Base-by-base conservation (phyloP, 148 eudicot genomes). In the Pharnaceum exiguum region DNA sequence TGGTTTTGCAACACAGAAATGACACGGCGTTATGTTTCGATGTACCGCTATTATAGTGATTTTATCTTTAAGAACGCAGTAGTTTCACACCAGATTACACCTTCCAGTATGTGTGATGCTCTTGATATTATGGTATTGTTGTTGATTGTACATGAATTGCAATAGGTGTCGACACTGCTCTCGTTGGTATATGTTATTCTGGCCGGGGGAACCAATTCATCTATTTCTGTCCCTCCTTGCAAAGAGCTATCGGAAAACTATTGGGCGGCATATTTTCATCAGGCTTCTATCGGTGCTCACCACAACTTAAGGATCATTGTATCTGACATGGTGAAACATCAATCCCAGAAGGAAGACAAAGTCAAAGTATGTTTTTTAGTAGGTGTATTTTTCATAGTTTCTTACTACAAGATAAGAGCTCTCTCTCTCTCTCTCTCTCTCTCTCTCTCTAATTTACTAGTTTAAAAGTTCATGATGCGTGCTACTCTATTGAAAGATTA, bases 191-290 rank as follows among this genome's bases (percentile, higher is more conserved):
- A 72, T 73, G 70, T 86, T 27, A 71, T 81, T 70, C 71, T 80
- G 42, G 73, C 81, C 52, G 76, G 78, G 43, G 63, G 48, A 53
- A 65, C 65, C 43, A 43, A 72, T 5, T 60, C 66, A 38, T 51
- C 81, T 43, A 56, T 40, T 39, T 49, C 59, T 56, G 10, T 40
- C 18, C 53, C 68, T 48, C 58, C 72, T 48, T 46, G 71, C 48
- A 74, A 80, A 50, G 58, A 64, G 55, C 73, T 63, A 51, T 63
- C 81, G 26, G 77, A 67, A 69, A 84, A 75, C 62, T 73, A 62
- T 23, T 87, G 84, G 83, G 95, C 91, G 55, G 82, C 91, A 7
- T 90, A 77, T 69, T 90, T 86, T 68, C 97, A 90, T 71, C 97
- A 90, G 78, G 95, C 95, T 53, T 80, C 95, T 35, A 63, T 93